phyloP scores from a whole-genome alignment of 768 basidiomycete genomes.

The Podaxis sp. region DNA sequence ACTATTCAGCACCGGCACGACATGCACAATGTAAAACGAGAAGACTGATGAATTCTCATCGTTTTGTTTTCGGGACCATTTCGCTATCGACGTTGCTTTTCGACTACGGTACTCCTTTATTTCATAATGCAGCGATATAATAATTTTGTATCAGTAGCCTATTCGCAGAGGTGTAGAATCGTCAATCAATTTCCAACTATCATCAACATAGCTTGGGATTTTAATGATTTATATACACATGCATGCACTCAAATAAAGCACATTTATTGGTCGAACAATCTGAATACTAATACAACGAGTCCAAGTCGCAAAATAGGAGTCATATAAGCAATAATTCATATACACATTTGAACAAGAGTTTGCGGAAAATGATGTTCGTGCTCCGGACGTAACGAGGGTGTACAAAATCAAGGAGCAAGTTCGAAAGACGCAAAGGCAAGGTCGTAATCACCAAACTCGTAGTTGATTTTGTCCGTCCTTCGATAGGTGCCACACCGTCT shows the following conservation, averaged over 20 bases:
- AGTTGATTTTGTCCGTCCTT: constrained; percentile 95
- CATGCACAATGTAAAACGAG: background rate
- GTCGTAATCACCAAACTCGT: constrained; percentile 93
- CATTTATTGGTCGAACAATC: background rate
- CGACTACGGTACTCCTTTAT: background rate
- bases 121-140: background rate
- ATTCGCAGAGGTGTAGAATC: background rate
- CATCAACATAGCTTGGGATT: no score
- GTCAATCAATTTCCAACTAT: background rate
- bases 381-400: background rate
- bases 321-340: background rate
- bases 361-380: no score
- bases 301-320: background rate
- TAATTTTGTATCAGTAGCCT: background rate
- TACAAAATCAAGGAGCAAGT: constrained; percentile 20
- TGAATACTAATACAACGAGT: background rate
- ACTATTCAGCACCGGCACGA: constrained; percentile 17
- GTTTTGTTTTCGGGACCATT: background rate
- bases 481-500: constrained; percentile 43
- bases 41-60: constrained; percentile 4
- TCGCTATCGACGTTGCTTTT: background rate
- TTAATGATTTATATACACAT: no score
- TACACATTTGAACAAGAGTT: background rate
- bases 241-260: no score
- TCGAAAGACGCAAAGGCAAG: constrained; percentile 89